Evolutionary conservation across 192 early-diverging fungal genomes (phyloP), one percentile per base, ranked within the genome.

Genomic region (Podila epigama): DNA sequence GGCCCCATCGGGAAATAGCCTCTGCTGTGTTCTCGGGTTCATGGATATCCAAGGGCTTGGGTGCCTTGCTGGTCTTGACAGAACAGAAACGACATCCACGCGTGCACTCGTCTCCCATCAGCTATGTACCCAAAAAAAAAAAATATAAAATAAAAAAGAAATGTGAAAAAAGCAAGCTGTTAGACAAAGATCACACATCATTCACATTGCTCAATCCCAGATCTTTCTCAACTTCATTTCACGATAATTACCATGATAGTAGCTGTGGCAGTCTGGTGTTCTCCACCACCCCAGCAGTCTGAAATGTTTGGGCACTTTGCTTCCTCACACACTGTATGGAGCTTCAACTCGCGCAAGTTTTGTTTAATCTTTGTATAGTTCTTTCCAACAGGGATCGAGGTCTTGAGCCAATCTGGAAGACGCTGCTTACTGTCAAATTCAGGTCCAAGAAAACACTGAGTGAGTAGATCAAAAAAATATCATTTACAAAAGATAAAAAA

Each of bases 81-180:
- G 96, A 94, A 69, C 97, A 99, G 87, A 99, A 99, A 44, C 97
- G 85, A 82, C 97, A 99, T 0, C 96, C 97, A 59, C 97, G 89
- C 6, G 97, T 99, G 82, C 97, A 99, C 77, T 95, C 94, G 70
- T 96, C 95, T 58, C 97, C 97, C 95, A 99, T 97, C 69, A 98
- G 86, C 73, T 77, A 68, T n/a, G 20, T 25, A 11, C 4, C 0
- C 40, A 44, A 22, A 50, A 11, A 52, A 15, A 52, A 12, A 25
- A 18, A 27, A 51, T 50, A 20, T 29, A 25, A 60, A 7, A 27
- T 28, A 32, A 8, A 16, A 22, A 55, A 55, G 12, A 5, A 28
- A 55, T 18, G 9, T 55, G 53, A 32, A 36, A 12, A 22, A 37
- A 8, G 56, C 10, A 36, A 5, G 15, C 0, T 13, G 15, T 57